Base-by-base conservation (phyloP, 306 rosid genomes). In the Vicia villosa region DNA sequence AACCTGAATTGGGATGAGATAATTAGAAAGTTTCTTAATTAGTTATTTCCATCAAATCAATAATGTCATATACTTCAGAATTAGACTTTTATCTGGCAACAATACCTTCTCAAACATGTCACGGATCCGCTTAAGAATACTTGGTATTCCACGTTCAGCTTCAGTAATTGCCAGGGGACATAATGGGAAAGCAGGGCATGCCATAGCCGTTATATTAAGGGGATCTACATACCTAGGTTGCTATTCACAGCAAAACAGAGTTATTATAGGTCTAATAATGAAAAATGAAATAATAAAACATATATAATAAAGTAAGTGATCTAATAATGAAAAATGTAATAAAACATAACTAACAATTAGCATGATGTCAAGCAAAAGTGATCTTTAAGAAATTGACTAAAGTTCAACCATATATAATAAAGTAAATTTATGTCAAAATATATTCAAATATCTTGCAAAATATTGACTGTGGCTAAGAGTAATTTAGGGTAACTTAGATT, bases 151-250 rank as follows among this genome's bases (percentile, higher is more conserved):
- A 14, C 97, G 91, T 74, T 94, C 99, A 65, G 99, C 97, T 83
- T 94, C 99, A 73, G 97, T 83, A 65, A 94, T 87, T 65, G 99
- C 99, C 77, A 94, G 72, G 47, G 99, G 99, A 69, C 99, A 94
- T 45, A 94, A 91, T 56, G 99, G 99, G 46, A 94, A 80, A 66
- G 99, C 97, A 24, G 99, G 99, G 84, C 99, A 94, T 22, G 99
- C 99, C 99, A 94, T 91, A 14, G 99, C 97, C 21, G 96, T 94
- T 77, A 87, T 1, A 76, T 94, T 94, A 74, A 94, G 97, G 68
- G 97, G 97, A 73, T 94, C 99, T 43, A 94, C 96, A 76, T 70
- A 80, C 72, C 79, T 88, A 62, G 99, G 99, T 71, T 83, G 87
- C 99, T 94, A 87, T 60, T 71, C 43, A 73, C 36, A 74, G 67